Evolutionary conservation across 192 early-diverging fungal genomes (phyloP), one percentile per base, ranked within the genome.

Genomic region (Backusella macrospora): DNA sequence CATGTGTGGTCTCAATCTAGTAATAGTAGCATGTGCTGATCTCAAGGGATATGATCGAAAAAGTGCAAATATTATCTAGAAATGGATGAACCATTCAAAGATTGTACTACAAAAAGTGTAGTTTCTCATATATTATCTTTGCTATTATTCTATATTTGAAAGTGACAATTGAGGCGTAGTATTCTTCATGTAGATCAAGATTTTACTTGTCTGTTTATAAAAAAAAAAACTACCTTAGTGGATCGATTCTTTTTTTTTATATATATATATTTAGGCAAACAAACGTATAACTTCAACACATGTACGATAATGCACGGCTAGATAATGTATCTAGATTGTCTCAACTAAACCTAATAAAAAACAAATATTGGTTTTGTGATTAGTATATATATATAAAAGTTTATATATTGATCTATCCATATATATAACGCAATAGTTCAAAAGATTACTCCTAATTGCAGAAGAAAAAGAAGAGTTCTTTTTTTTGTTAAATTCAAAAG

Each of bases 1-100:
- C n/a, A 6, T 18, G 7, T 49, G n/a, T 49, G 14, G 47, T n/a
- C 8, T 15, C 47, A 49, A 49, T 49, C n/a, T 15, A 49, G 47
- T n/a, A 49, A 18, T 18, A 15, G n/a, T 49, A 49, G 47, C 47
- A 49, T 49, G 47, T 49, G 47, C 47, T 49, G 16, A 18, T n/a
- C 47, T 15, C 47, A 49, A n/a, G 47, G 47, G 15, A 49, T 49
- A 15, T 15, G 47, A 49, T 49, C 47, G 15, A 49, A 49, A 49
- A 49, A 49, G n/a, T 49, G 16, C 1, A 49, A 49, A 49, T 49
- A 49, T 49, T 49, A 18, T 49, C 47, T 49, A 49, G 16, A 49
- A 49, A 49, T 49, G 47, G 47, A 49, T 18, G 47, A 15, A 49
- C n/a, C 47, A 49, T 49, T n/a, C 47, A 49, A 48, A 49, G n/a